Conservation (phyloP, 768 basidiomycete genomes). For the Tricholoma hemisulphureum region DNA sequence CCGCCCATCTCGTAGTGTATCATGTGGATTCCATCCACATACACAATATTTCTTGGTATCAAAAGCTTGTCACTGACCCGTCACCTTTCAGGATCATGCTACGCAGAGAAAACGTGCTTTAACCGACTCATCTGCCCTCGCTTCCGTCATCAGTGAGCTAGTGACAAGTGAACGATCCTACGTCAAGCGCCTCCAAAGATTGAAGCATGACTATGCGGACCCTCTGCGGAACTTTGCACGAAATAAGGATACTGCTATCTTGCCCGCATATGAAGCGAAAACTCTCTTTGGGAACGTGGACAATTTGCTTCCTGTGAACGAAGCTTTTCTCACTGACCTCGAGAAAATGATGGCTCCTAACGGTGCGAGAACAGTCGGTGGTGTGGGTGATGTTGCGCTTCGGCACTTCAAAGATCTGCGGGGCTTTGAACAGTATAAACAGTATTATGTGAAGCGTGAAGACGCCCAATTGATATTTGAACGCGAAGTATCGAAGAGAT, state of each 20-base stretch:
- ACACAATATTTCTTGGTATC: neutral
- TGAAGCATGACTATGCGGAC: constrained; percentile 89
- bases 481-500: constrained; percentile 74
- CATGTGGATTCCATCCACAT: neutral
- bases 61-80: neutral
- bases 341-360: constrained; percentile 73
- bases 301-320: constrained; percentile 83
- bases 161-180: constrained; percentile 89
- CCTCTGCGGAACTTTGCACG: constrained; percentile 85
- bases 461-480: constrained; percentile 89
- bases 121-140: constrained; percentile 63
- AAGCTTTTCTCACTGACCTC: constrained; percentile 79
- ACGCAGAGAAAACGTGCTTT: constrained; percentile 56
- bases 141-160: constrained; percentile 81
- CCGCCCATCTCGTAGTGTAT: neutral
- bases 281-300: constrained; percentile 94
- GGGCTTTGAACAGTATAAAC: constrained; percentile 89
- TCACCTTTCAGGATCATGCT: constrained; percentile 33
- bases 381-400: constrained; percentile 82
- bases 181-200: constrained; percentile 73
- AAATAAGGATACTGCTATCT: constrained; percentile 81
- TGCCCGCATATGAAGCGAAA: constrained; percentile 88
- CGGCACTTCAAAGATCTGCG: constrained; percentile 80
- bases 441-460: constrained; percentile 90
- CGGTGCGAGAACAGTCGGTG: constrained; percentile 52